A percentile compares a stretch with the other conserved stretches of the same genome.
Conservation (phyloP, 805 yeast species). For the Starmerella vitae region DNA sequence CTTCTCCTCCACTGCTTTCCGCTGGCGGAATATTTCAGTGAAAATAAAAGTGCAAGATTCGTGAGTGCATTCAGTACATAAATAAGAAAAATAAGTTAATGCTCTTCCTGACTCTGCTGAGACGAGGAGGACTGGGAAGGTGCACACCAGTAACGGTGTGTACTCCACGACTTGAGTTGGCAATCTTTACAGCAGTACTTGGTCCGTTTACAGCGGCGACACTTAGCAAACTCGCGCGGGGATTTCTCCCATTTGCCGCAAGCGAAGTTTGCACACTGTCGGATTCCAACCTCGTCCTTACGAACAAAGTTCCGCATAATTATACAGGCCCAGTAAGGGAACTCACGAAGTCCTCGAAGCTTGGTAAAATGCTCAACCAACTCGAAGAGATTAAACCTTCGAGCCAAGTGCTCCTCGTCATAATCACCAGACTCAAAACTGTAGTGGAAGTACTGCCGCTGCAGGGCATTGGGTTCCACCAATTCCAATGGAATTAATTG, state of each 20-base stretch:
- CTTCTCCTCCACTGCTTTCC: too few relatives aligned
- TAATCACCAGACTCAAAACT: constrained; percentile 28
- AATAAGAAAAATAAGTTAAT: too few relatives aligned
- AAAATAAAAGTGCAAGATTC: background rate
- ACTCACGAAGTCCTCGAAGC: constrained; percentile 54
- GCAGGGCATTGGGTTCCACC: background rate
- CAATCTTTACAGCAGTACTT: constrained; percentile 90
- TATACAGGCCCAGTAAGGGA: constrained; percentile 95
- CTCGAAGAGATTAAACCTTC: constrained; percentile 57
- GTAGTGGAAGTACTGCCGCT: constrained; percentile 13
- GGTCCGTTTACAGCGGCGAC: constrained; percentile 85
- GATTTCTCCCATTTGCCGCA: constrained; percentile 90
- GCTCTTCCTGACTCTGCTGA: background rate
- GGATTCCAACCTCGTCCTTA: constrained; percentile 83
- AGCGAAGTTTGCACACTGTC: constrained; percentile 87
- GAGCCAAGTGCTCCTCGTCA: constrained; percentile 36
- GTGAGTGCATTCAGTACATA: background rate
- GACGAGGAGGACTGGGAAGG: constrained; percentile 14
- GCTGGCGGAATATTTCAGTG: too few relatives aligned
- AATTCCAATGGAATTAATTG: background rate
- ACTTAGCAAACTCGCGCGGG: constrained; percentile 88
- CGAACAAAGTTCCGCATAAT: constrained; percentile 93
- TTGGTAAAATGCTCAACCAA: constrained; percentile 83
- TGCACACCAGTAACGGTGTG: constrained; percentile 86
- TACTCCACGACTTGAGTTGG: constrained; percentile 82